phyloP scores from a whole-genome alignment of 2,329 filamentous ascomycete genomes.

The Colletotrichum tropicicola region DNA sequence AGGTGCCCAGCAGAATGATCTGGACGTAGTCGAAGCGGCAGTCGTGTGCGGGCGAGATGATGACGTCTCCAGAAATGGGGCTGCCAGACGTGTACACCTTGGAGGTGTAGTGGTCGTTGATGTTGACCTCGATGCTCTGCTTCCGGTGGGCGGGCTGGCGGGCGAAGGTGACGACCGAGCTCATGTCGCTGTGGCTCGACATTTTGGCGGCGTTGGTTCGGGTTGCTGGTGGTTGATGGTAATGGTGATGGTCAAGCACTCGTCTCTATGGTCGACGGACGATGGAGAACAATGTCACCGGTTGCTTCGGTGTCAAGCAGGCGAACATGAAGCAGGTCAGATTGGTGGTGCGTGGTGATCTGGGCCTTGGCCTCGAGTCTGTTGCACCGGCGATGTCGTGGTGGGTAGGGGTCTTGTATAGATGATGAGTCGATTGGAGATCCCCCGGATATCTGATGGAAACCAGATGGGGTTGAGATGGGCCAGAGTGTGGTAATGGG shows the following conservation, averaged over 20 bases:
- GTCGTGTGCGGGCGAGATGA: conserved; percentile 54
- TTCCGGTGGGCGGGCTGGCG: conserved; percentile 37
- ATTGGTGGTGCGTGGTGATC: background rate
- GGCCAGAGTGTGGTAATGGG: background rate
- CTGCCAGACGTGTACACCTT: conserved; percentile 67
- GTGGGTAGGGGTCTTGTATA: conserved; percentile 2
- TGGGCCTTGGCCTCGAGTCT: too few relatives aligned
- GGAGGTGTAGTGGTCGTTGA: conserved; percentile 62
- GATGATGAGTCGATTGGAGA: conserved; percentile 1
- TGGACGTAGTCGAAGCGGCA: conserved; percentile 60
- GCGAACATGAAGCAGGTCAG: background rate
- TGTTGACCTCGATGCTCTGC: conserved; percentile 55
- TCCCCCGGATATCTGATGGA: conserved; percentile 10
- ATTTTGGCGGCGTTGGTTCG: background rate
- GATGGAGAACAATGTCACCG: background rate
- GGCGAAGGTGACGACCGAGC: conserved; percentile 29
- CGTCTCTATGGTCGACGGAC: background rate
- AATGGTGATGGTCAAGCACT: background rate
- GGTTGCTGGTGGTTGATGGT: background rate
- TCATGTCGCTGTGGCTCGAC: conserved; percentile 31
- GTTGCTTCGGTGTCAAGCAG: too few relatives aligned
- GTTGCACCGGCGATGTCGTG: background rate
- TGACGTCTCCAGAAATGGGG: conserved; percentile 57
- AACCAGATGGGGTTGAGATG: background rate
- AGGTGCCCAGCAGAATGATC: conserved; percentile 60